phyloP scores from a whole-genome alignment of 169 alveolate genomes.

The Eimeria maxima region DNA sequence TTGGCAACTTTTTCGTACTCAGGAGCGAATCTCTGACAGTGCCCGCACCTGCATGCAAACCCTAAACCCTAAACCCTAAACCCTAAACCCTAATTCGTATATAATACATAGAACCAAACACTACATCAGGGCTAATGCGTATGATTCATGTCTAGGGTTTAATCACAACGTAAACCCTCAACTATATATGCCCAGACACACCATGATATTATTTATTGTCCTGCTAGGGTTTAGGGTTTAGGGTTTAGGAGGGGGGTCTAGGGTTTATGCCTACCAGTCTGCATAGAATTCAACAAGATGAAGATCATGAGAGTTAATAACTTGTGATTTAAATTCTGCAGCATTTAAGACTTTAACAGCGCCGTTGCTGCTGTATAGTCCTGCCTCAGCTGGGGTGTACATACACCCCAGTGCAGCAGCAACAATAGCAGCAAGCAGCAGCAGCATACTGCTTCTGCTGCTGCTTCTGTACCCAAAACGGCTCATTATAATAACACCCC shows the following conservation, averaged over 20 bases:
- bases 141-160: neutral
- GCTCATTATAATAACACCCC: neutral
- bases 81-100: constrained; percentile 32
- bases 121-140: neutral
- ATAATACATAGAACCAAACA: too few relatives aligned
- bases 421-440: neutral
- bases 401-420: constrained; percentile 9
- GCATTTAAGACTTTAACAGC: constrained; percentile 89
- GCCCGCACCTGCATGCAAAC: constrained; percentile 81
- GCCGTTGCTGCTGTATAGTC: constrained; percentile 82
- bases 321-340: constrained; percentile 87
- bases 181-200: neutral
- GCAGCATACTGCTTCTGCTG: neutral
- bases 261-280: constrained; percentile 90
- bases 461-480: neutral
- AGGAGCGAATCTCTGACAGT: constrained; percentile 88
- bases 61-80: constrained; percentile 4
- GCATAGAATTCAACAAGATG: constrained; percentile 94
- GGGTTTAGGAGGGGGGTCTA: constrained; percentile 17
- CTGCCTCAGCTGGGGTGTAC: constrained; percentile 75
- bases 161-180: neutral
- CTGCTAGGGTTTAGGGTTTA: constrained; percentile 49
- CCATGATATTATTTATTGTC: neutral
- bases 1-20: constrained; percentile 86
- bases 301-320: constrained; percentile 85